A percentile compares a stretch with the other conserved stretches of the same genome.
These are phyloP conservation scores for Fraxinus xanthoxyloides DNA, from an alignment of 305 asterid genomes.

Conservation along the genomic window DNA sequence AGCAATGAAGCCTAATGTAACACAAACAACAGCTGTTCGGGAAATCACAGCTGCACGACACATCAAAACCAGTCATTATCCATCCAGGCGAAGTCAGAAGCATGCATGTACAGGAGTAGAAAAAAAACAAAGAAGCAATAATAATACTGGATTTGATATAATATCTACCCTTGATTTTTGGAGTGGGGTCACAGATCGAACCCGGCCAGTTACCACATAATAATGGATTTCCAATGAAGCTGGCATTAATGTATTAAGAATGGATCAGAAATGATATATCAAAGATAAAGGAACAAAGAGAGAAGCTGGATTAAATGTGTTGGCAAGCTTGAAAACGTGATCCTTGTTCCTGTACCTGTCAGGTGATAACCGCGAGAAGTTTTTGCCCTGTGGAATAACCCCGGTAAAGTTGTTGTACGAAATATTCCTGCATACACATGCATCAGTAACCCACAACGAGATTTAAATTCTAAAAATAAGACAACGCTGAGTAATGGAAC, in stretches of 20 bases:
- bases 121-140: not conserved
- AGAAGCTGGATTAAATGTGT: not conserved
- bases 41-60: constrained; percentile 60
- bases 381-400: constrained; percentile 59
- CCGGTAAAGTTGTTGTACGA: constrained; percentile 92
- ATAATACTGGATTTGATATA: not conserved
- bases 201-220: constrained; percentile 93
- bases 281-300: constrained; percentile 6
- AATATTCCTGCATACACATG: constrained; percentile 51
- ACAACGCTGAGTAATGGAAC: constrained; percentile 22
- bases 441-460: constrained; percentile 20
- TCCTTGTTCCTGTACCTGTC: constrained; percentile 55
- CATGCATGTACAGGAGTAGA: not conserved
- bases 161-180: constrained; percentile 58
- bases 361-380: constrained; percentile 78
- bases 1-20: constrained; percentile 60
- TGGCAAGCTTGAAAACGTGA: not conserved
- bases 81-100: not conserved
- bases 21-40: constrained; percentile 64
- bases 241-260: constrained; percentile 23
- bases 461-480: not conserved
- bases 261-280: not conserved
- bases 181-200: constrained; percentile 72
- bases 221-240: constrained; percentile 79
- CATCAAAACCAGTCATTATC: not conserved